Percentiles rank a stretch among this genome's conserved stretches.
These are phyloP conservation scores for Leccinum variicolor DNA, from an alignment of 768 basidiomycete genomes.

Conservation along the genomic window DNA sequence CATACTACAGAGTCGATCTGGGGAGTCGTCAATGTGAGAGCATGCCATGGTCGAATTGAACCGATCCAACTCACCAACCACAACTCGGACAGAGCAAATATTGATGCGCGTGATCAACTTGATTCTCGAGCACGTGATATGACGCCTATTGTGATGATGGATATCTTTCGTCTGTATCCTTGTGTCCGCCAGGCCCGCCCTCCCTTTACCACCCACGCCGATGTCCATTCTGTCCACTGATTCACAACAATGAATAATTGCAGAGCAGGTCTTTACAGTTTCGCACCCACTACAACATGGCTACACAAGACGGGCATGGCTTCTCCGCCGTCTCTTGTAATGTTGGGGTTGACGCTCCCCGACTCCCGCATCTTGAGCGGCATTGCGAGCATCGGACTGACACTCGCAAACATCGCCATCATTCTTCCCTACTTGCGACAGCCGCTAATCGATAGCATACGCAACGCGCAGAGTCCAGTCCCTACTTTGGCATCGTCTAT, in stretches of 20 bases:
- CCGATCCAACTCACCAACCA: background rate
- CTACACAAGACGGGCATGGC: conserved; percentile 19
- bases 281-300: conserved; percentile 19
- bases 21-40: background rate
- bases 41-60: background rate
- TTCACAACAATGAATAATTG: conserved; percentile 19
- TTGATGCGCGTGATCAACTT: background rate
- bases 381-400: conserved; percentile 24
- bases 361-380: conserved; percentile 26
- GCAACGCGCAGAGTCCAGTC: background rate
- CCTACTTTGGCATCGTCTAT: background rate
- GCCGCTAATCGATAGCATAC: conserved; percentile 14
- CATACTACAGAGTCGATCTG: background rate
- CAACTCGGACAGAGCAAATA: background rate
- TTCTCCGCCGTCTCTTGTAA: conserved; percentile 24
- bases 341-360: conserved; percentile 23
- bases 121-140: conserved; percentile 25
- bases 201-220: background rate
- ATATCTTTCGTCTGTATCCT: background rate
- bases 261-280: conserved; percentile 29
- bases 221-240: conserved; percentile 3
- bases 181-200: background rate
- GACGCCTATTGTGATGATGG: conserved; percentile 4
- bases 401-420: conserved; percentile 22
- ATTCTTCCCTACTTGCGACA: conserved; percentile 25